Conservation (phyloP, 2,329 filamentous ascomycete species). For the Pestalotiopsis sp. region DNA sequence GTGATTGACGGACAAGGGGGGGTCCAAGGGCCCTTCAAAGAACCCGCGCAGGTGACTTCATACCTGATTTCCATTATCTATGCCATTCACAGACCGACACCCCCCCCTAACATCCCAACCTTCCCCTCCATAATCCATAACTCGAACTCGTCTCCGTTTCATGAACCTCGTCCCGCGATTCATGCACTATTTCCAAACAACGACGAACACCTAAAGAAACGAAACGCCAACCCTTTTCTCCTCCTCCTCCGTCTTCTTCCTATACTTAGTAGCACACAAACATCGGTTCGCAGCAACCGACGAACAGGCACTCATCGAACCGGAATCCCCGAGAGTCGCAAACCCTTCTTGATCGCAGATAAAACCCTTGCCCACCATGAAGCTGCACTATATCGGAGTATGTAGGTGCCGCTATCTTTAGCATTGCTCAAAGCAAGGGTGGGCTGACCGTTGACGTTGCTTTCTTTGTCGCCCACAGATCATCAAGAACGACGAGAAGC, state of each 20-base stretch:
- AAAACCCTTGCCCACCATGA: conserved; percentile 62
- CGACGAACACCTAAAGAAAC: neutral
- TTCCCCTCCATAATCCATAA: conserved; percentile 7
- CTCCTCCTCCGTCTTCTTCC: neutral
- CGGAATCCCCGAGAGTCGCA: neutral
- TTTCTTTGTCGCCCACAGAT: conserved; percentile 55
- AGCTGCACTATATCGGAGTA: conserved; percentile 88
- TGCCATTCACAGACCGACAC: neutral
- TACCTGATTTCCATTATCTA: neutral
- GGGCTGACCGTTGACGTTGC: conserved; percentile 5
- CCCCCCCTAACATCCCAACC: neutral
- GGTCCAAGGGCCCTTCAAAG: neutral
- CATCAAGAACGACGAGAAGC: conserved; percentile 77
- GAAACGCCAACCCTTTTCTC: neutral
- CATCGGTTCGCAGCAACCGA: neutral
- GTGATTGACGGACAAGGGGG: neutral
- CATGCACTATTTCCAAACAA: neutral
- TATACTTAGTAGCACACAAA: neutral
- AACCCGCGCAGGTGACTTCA: conserved; percentile 12
- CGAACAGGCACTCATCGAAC: neutral
- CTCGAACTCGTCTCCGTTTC: conserved; percentile 7
- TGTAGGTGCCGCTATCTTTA: conserved; percentile 32
- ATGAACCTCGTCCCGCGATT: conserved; percentile 6
- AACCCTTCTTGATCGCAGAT: neutral
- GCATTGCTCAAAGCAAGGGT: neutral